phyloP scores from a whole-genome alignment of 2,329 filamentous ascomycete species.

The Mollisiaceae sp. region DNA sequence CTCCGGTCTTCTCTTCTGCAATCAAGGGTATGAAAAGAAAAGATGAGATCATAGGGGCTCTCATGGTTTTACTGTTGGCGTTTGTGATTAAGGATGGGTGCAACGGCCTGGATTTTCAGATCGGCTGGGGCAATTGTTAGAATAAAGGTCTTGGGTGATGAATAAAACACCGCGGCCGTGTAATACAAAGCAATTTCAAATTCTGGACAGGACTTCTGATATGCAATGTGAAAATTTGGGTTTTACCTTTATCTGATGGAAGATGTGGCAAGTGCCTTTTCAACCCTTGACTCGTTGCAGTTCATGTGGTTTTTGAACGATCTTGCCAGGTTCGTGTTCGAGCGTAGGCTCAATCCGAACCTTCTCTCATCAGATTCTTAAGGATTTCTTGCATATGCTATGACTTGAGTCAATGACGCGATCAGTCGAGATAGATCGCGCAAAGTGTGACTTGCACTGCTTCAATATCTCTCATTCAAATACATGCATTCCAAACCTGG shows the following conservation, averaged over 20 bases:
- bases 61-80: conserved; percentile 7
- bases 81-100: background rate
- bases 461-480: too few relatives aligned
- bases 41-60: conserved; percentile 5
- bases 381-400: background rate
- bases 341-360: background rate
- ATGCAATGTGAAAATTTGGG: background rate
- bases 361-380: background rate
- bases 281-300: background rate
- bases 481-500: background rate
- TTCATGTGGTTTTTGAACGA: background rate
- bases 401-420: too few relatives aligned
- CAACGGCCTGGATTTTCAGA: conserved; percentile 3
- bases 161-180: background rate
- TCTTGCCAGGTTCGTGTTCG: conserved; percentile 11
- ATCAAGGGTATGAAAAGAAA: conserved; percentile 10
- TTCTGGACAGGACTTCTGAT: background rate
- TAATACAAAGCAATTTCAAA: conserved; percentile 5
- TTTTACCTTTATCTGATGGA: background rate
- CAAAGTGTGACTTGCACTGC: too few relatives aligned
- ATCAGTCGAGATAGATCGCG: too few relatives aligned
- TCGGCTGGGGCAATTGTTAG: conserved; percentile 3
- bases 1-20: conserved; percentile 9
- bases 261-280: background rate
- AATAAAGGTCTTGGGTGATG: background rate